A percentile compares a stretch with the other conserved stretches of the same genome.
Evolutionary conservation across 208 protist genomes (phyloP).

Genomic region (Leishmania turanica): DNA sequence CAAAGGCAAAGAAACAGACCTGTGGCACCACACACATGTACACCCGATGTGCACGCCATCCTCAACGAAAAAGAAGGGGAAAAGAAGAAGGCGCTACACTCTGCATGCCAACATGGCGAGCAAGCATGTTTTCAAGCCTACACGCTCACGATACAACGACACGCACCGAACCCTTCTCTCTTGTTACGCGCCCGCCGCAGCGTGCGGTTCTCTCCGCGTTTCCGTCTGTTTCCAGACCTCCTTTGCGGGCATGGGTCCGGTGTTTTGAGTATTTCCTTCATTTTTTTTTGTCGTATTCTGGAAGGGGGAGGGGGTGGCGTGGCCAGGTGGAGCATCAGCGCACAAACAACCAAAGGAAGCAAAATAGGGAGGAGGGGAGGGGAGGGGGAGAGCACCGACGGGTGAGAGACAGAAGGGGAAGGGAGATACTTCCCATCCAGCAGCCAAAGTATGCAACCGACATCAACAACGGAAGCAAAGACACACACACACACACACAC

Average conservation of each 20-base stretch:
- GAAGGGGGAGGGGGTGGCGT: conserved; percentile 2
- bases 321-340: not conserved
- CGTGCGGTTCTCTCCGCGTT: not conserved
- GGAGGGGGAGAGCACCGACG: not conserved
- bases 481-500: conserved; percentile 6
- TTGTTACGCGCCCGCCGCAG: not conserved
- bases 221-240: not conserved
- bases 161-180: not conserved
- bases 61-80: not conserved
- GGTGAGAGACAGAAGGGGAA: not conserved
- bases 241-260: not conserved
- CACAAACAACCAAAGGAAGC: conserved; percentile 10
- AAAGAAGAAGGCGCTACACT: not conserved
- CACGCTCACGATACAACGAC: not conserved
- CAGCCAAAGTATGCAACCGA: not conserved
- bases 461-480: conserved; percentile 9
- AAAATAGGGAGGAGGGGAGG: not conserved
- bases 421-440: not conserved
- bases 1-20: not conserved
- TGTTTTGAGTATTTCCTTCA: not conserved
- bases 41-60: not conserved
- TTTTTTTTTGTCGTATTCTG: not conserved
- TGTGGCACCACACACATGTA: not conserved
- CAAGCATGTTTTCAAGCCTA: not conserved
- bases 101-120: not conserved